These are phyloP conservation scores for Leucosporidium creatinivorum DNA, from an alignment of 768 basidiomycete species.

Conservation along the genomic window DNA sequence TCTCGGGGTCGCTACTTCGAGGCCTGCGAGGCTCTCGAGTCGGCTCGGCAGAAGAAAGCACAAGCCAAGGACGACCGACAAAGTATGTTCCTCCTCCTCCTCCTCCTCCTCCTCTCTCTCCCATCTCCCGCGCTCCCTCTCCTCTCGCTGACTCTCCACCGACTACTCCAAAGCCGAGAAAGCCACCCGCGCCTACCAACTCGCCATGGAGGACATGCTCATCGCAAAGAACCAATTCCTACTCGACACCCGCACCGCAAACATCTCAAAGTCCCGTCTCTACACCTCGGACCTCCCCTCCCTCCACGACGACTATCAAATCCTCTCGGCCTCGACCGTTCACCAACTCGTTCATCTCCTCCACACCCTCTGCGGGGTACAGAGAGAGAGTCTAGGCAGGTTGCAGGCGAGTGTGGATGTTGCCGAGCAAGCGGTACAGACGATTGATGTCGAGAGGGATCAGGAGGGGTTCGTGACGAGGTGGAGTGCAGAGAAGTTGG, in stretches of 20 bases:
- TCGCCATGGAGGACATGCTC: slow-evolving; percentile 16
- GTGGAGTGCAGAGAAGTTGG: background rate
- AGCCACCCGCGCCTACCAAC: slow-evolving; percentile 15
- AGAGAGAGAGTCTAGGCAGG: slow-evolving; percentile 3
- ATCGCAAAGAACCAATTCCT: slow-evolving; percentile 19
- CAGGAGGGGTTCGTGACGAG: slow-evolving; percentile 16
- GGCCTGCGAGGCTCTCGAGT: slow-evolving; percentile 24
- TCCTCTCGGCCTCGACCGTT: slow-evolving; percentile 13
- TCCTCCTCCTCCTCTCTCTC: too few species aligned
- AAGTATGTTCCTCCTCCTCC: too few species aligned
- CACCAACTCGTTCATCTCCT: slow-evolving; percentile 11
- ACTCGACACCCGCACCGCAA: slow-evolving; percentile 20
- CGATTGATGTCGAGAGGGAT: slow-evolving; percentile 15
- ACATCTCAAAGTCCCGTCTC: slow-evolving; percentile 13
- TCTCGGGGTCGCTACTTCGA: slow-evolving; percentile 15
- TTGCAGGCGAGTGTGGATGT: background rate
- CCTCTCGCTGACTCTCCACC: too few species aligned
- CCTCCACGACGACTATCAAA: slow-evolving; percentile 27
- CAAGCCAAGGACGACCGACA: slow-evolving; percentile 6
- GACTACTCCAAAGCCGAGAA: slow-evolving; percentile 7
- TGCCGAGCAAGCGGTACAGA: background rate
- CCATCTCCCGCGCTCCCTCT: too few species aligned
- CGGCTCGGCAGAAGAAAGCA: slow-evolving; percentile 17
- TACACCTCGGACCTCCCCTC: slow-evolving; percentile 22
- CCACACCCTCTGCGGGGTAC: slow-evolving; percentile 1